Evolutionary conservation across 345 rosid genomes (phyloP), one percentile per base, ranked within the genome.

Genomic region (Carallia brachiata): DNA sequence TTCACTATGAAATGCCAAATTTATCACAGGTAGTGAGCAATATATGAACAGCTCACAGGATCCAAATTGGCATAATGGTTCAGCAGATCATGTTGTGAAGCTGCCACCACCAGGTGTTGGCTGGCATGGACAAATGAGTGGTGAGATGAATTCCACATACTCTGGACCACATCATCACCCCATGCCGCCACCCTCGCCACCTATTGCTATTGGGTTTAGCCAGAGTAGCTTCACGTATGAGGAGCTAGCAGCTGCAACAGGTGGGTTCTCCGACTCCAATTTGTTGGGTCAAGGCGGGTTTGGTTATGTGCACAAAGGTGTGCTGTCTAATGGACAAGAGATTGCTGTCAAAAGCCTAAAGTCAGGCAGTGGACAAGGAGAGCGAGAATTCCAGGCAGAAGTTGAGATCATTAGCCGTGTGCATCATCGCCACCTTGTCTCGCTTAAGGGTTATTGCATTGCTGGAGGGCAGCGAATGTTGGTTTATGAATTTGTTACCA

Each of bases 371-470:
- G 94, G 97, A 28, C 98, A 95, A 72, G 99, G 99, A 56, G 99
- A 95, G 73, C 73, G 99, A 57, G 99, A 95, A 73, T 95, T 95
- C 80, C 89, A 82, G 75, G 97, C 99, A n/a, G 98, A 95, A 73
- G 96, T 95, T 69, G 99, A 92, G 69, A 95, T 95, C 69, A 95
- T 95, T 78, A 95, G 99, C 74, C 90, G 99, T 13, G 97, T 95
- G 28, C 98, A 95, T 77, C 99, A 95, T 80, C 90, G 98, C 8
- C 84, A 92, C 79, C 90, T 95, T 27, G 96, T 95, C 69, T 90
- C 97, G 3, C 96, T 92, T 12, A 94, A 87, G 73, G 99, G 99
- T n/a, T 95, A 92, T 56, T 89, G 97, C 73, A 88, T 90, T 62
- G 86, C 96, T 36, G 88, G 83, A 36, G 89, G 80, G n/a, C 97